phyloP scores from a whole-genome alignment of 257 asterid species.

The Apocynum venetum region DNA sequence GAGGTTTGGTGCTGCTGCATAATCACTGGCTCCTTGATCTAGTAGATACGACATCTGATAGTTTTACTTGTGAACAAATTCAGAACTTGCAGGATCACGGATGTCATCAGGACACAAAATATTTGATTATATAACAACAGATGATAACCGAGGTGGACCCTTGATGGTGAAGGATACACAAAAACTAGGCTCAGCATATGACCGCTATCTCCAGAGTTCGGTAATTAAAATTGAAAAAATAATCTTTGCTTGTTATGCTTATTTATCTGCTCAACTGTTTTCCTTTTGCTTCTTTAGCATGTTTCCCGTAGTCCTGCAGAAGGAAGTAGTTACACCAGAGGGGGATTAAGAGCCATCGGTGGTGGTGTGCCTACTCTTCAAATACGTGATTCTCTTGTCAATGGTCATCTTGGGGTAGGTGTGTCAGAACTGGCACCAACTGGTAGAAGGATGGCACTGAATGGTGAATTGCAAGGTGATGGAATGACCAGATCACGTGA shows the following conservation, averaged over 20 bases:
- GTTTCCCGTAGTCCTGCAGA: constrained; percentile 35
- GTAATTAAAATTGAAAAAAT: constrained; percentile 25
- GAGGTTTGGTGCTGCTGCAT: not conserved
- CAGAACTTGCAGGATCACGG: constrained; percentile 30
- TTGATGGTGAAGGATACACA: constrained; percentile 31
- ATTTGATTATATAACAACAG: constrained; percentile 26
- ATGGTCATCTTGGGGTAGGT: constrained; percentile 26
- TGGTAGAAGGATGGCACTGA: constrained; percentile 33
- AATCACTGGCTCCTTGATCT: not conserved
- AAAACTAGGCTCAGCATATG: constrained; percentile 52
- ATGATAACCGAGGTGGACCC: constrained; percentile 34
- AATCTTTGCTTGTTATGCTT: constrained; percentile 9
- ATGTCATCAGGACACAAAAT: constrained; percentile 29
- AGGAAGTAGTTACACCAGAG: constrained; percentile 27
- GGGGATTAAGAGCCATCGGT: constrained; percentile 28
- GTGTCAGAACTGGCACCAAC: constrained; percentile 31
- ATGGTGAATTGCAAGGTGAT: constrained; percentile 32
- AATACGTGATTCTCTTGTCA: constrained; percentile 26
- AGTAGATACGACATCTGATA: not conserved
- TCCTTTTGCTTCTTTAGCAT: constrained; percentile 30
- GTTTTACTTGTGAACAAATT: constrained; percentile 10
- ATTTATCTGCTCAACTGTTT: constrained; percentile 10
- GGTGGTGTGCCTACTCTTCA: constrained; percentile 30
- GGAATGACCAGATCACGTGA: constrained; percentile 37
- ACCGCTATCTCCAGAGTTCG: constrained; percentile 49